These are phyloP conservation scores for Yamadazyma conglobata DNA, from an alignment of 1,139 yeast genomes.

Conservation along the genomic window DNA sequence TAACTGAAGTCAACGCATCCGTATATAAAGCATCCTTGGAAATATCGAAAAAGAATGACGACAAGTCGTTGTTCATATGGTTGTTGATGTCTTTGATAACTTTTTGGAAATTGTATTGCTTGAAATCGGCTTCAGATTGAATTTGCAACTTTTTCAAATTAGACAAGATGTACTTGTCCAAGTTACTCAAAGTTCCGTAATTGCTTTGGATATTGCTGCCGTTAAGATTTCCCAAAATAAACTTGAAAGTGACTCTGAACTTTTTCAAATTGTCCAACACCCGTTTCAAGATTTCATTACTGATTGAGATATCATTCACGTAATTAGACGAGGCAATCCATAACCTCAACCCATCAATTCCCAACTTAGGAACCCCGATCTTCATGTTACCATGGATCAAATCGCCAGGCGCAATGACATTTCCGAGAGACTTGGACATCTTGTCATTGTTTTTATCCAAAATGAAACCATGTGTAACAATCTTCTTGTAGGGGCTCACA, in stretches of 20 bases:
- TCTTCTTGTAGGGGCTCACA: slow-evolving; percentile 62
- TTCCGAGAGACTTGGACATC: slow-evolving; percentile 94
- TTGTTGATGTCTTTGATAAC: slow-evolving; percentile 61
- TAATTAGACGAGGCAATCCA: slow-evolving; percentile 92
- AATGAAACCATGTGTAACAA: slow-evolving; percentile 91
- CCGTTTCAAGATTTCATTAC: slow-evolving; percentile 67
- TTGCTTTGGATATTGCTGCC: slow-evolving; percentile 25
- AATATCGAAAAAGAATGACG: slow-evolving; percentile 83
- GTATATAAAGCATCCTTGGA: slow-evolving; percentile 85
- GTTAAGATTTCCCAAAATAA: slow-evolving; percentile 71
- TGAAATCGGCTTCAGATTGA: slow-evolving; percentile 44
- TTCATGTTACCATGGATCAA: slow-evolving; percentile 65
- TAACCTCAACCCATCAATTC: slow-evolving; percentile 86
- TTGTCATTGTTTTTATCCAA: slow-evolving; percentile 82
- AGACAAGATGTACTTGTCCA: slow-evolving; percentile 66
- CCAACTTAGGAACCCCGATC: slow-evolving; percentile 61
- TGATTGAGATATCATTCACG: slow-evolving; percentile 73
- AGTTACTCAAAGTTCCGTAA: slow-evolving; percentile 42
- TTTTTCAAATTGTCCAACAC: slow-evolving; percentile 81
- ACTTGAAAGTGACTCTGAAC: slow-evolving; percentile 76
- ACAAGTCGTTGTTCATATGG: slow-evolving; percentile 71
- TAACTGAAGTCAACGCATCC: slow-evolving; percentile 43
- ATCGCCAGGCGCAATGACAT: slow-evolving; percentile 65
- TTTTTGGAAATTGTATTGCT: slow-evolving; percentile 61
- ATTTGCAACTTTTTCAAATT: slow-evolving; percentile 49